Evolutionary conservation across 371 early-diverging fungal species (phyloP).

Genomic region (Nosema muscidifuracis): DNA sequence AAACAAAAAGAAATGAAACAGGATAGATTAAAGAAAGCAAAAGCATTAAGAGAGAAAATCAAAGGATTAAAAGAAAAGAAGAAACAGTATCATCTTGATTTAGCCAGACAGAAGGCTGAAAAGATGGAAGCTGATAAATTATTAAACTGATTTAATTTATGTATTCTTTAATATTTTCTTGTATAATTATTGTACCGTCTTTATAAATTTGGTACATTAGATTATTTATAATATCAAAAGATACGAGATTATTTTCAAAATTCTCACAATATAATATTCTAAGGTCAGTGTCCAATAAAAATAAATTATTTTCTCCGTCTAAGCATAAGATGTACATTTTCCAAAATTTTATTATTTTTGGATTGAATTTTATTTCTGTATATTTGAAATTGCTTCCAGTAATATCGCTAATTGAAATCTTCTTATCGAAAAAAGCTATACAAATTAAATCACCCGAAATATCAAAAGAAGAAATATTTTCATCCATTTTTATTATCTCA

Average conservation of each 20-base stretch:
- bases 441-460: background rate
- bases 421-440: background rate
- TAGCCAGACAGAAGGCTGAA: conserved; percentile 16
- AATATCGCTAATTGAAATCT: background rate
- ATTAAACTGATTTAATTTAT: conserved; percentile 11
- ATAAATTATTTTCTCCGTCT: conserved; percentile 2
- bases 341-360: conserved; percentile 1
- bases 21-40: background rate
- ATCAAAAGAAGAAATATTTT: conserved; percentile 3
- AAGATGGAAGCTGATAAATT: conserved; percentile 10
- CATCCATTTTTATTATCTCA: conserved; percentile 2
- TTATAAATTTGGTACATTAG: background rate
- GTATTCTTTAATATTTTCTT: background rate
- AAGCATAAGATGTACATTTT: background rate
- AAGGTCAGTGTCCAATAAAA: background rate
- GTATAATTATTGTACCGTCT: background rate
- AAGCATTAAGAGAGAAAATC: conserved; percentile 9
- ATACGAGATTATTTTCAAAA: background rate
- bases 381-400: background rate
- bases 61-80: conserved; percentile 15
- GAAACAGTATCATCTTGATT: conserved; percentile 3
- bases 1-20: conserved; percentile 10
- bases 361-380: background rate
- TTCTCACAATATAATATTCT: background rate
- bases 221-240: background rate